Percentiles rank a stretch among this genome's conserved stretches.
Conservation (phyloP, 1,284 basidiomycete genomes). For the Marasmius fiardii region DNA sequence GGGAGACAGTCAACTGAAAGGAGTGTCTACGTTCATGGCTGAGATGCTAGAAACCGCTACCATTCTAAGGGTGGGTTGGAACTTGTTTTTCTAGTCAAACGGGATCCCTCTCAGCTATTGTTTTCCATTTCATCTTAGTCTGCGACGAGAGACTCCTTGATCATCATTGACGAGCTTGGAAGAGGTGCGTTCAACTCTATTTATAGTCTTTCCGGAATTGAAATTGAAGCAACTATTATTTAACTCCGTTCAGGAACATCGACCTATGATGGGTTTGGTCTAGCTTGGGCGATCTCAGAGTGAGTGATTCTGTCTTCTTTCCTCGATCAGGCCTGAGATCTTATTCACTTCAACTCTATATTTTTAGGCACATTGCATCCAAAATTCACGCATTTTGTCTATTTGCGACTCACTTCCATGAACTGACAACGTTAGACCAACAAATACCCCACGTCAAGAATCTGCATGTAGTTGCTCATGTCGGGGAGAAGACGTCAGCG, state of each 20-base stretch:
- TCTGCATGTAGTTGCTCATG: slow-evolving; percentile 93
- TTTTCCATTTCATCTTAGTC: slow-evolving; percentile 52
- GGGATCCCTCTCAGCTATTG: slow-evolving; percentile 7
- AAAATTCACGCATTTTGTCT: slow-evolving; percentile 91
- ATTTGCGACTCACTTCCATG: slow-evolving; percentile 99
- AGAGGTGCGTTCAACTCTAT: too few species aligned
- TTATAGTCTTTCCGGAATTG: slow-evolving; percentile 2
- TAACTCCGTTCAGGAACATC: slow-evolving; percentile 70
- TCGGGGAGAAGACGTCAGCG: slow-evolving; percentile 56
- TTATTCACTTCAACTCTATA: neutral
- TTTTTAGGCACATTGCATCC: slow-evolving; percentile 82
- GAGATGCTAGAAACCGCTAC: slow-evolving; percentile 99
- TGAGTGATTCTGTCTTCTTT: slow-evolving; percentile 31
- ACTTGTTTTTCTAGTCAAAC: neutral
- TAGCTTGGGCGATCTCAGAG: slow-evolving; percentile 99
- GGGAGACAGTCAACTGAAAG: slow-evolving; percentile 96
- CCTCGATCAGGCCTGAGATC: neutral
- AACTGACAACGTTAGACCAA: slow-evolving; percentile 89
- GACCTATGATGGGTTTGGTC: slow-evolving; percentile 97
- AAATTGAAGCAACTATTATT: neutral
- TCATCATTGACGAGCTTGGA: slow-evolving; percentile 98
- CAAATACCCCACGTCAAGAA: slow-evolving; percentile 90
- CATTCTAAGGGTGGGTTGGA: slow-evolving; percentile 73
- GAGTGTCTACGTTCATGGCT: slow-evolving; percentile 99
- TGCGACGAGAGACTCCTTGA: slow-evolving; percentile 89